Evolutionary conservation across 2,329 filamentous ascomycete genomes (phyloP), one percentile per base, ranked within the genome.

Genomic region (Diaporthe sp.): DNA sequence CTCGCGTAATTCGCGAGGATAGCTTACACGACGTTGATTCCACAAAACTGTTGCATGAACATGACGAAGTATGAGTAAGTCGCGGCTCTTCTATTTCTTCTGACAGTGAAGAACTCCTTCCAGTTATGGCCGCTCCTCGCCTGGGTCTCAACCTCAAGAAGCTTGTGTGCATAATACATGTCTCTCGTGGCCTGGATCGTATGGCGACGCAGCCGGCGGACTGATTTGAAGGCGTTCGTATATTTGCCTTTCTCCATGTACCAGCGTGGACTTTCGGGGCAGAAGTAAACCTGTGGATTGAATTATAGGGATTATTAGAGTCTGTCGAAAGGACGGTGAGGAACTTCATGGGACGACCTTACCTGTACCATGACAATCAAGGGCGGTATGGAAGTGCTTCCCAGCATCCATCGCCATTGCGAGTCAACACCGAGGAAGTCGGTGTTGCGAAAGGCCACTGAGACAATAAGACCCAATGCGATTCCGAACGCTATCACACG

Each of bases 251-350:
- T 88, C 51, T 88, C 87, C 80, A 90, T 88, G 71, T 85, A 87
- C 87, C 87, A 90, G 32, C 87, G 84, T 4, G 88, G 87, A 2
- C 86, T 88, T 72, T 90, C 88, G 0, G 88, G 88, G 55, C 87
- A 89, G 71, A 89, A 84, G 71, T 86, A 90, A 17, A 51, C 44
- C 37, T 32, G 17, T 12, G 30, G 2, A 27, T 25, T 5, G 22
- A 4, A 27, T 30, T 13, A 2, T 5, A 47, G 25, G 5, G 10
- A 7, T 32, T 8, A 2, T 47, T 4, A 47, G n/a, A 10, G 4
- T 30, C 15, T 42, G 5, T 6, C 10, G 6, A 63, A 15, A 1
- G 25, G 5, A 30, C 3, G 13, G 22, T 2, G 10, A 47, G 7
- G 4, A 4, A 5, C 3, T 3, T 44, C 19, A 13, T 27, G n/a